phyloP scores from a whole-genome alignment of 2,329 filamentous ascomycete species.

The Ceratocystis destructans region DNA sequence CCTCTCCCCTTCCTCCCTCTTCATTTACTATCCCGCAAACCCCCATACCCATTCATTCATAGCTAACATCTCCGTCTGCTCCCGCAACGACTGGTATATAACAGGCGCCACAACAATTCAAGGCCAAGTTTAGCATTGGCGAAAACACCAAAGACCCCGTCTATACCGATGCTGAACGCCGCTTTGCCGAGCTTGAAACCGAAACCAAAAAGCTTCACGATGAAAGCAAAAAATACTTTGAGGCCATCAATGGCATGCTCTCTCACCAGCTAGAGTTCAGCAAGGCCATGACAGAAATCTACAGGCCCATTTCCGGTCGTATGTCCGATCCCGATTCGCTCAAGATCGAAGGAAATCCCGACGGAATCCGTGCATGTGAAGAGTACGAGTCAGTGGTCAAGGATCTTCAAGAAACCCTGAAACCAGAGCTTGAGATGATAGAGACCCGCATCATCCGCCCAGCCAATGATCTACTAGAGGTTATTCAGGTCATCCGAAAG shows the following conservation, averaged over 20 bases:
- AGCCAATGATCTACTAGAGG: conserved; percentile 81
- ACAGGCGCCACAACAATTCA: conserved; percentile 80
- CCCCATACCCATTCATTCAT: conserved; percentile 11
- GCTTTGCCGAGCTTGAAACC: conserved; percentile 83
- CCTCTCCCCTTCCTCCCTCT: background rate
- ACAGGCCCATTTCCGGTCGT: conserved; percentile 94
- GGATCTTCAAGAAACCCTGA: conserved; percentile 75
- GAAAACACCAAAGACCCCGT: conserved; percentile 90
- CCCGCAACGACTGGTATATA: background rate
- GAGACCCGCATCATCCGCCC: conserved; percentile 81
- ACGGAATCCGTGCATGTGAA: conserved; percentile 88
- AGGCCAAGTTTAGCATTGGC: conserved; percentile 84
- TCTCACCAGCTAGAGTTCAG: conserved; percentile 97
- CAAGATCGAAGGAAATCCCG: conserved; percentile 70
- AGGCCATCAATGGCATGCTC: conserved; percentile 97
- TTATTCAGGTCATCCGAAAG: conserved; percentile 93
- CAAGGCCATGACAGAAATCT: conserved; percentile 87
- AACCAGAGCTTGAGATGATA: conserved; percentile 95
- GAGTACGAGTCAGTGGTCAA: conserved; percentile 86
- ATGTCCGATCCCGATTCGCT: conserved; percentile 83
- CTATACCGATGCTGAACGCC: conserved; percentile 85
- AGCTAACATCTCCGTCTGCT: conserved; percentile 5
- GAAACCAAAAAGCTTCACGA: conserved; percentile 96
- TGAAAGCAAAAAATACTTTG: conserved; percentile 93
- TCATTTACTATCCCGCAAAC: background rate